phyloP scores from a whole-genome alignment of 2,329 filamentous ascomycete genomes.

The Colletotrichum lini region DNA sequence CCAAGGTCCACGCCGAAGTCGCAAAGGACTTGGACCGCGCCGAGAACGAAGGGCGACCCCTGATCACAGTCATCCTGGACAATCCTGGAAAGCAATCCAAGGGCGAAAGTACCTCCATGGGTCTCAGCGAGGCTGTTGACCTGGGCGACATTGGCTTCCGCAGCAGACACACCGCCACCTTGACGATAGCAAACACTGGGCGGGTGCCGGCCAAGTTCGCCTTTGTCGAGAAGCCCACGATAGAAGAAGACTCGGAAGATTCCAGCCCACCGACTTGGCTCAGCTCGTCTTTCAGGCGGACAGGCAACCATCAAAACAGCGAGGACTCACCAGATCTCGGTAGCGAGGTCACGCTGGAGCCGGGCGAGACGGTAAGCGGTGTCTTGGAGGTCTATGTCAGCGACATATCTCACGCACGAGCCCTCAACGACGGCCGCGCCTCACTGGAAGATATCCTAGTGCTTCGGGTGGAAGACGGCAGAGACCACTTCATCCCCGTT shows the following conservation, averaged over 20 bases:
- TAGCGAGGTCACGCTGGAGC: constrained; percentile 78
- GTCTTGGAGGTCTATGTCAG: constrained; percentile 78
- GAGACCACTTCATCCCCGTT: constrained; percentile 92
- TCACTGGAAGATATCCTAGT: constrained; percentile 89
- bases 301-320: constrained; percentile 55
- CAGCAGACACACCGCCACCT: constrained; percentile 72
- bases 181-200: constrained; percentile 95
- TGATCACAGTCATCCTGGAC: constrained; percentile 87
- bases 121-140: constrained; percentile 74
- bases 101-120: constrained; percentile 46
- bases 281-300: constrained; percentile 73
- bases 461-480: constrained; percentile 84
- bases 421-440: constrained; percentile 78
- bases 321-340: constrained; percentile 51
- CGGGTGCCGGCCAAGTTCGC: constrained; percentile 83
- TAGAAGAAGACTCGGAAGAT: constrained; percentile 58
- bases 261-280: constrained; percentile 75
- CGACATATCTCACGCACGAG: constrained; percentile 73
- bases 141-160: constrained; percentile 84
- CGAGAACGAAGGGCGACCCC: constrained; percentile 91
- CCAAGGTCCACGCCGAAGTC: constrained; percentile 87
- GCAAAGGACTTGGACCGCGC: constrained; percentile 89
- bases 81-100: constrained; percentile 54
- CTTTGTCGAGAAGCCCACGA: constrained; percentile 80
- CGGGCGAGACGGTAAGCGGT: constrained; percentile 85